A percentile compares a stretch with the other conserved stretches of the same genome.
phyloP scores from a whole-genome alignment of 1,284 basidiomycete species.

The Volvariella volvacea region DNA sequence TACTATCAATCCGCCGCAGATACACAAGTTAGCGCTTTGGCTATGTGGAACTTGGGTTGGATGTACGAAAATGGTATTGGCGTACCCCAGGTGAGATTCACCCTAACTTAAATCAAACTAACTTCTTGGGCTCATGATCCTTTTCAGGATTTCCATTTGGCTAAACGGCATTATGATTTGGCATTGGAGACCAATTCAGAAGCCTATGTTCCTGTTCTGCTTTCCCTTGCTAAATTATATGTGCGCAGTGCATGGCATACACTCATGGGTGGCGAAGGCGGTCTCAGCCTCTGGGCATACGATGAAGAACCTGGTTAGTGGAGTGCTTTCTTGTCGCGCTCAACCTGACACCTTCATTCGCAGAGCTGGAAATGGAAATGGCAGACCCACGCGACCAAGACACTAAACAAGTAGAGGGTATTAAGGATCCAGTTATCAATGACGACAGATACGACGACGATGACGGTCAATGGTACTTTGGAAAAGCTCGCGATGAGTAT shows the following conservation, averaged over 20 bases:
- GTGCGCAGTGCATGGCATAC: constrained; percentile 80
- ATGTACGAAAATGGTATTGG: constrained; percentile 98
- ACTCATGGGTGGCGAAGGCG: constrained; percentile 59
- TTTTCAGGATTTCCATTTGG: constrained; percentile 95
- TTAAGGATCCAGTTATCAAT: constrained; percentile 18
- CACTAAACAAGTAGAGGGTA: constrained; percentile 18
- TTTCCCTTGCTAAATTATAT: constrained; percentile 84
- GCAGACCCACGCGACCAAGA: constrained; percentile 28
- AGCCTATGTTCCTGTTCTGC: constrained; percentile 81
- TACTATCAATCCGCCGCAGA: constrained; percentile 94
- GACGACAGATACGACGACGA: constrained; percentile 37
- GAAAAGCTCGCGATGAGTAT: constrained; percentile 71
- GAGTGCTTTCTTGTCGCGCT: neutral
- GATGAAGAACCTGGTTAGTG: constrained; percentile 41
- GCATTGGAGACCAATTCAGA: constrained; percentile 84
- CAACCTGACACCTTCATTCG: neutral
- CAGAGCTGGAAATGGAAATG: neutral
- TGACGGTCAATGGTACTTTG: constrained; percentile 67
- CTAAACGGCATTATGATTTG: constrained; percentile 93
- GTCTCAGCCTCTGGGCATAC: constrained; percentile 56
- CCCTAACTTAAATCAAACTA: neutral
- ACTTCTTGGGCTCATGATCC: constrained; percentile 3
- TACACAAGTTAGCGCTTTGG: constrained; percentile 85
- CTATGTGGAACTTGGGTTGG: constrained; percentile 98
- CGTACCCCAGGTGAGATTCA: constrained; percentile 60